Evolutionary conservation across 208 protist species (phyloP).

Genomic region (Angomonas ambiguus): DNA sequence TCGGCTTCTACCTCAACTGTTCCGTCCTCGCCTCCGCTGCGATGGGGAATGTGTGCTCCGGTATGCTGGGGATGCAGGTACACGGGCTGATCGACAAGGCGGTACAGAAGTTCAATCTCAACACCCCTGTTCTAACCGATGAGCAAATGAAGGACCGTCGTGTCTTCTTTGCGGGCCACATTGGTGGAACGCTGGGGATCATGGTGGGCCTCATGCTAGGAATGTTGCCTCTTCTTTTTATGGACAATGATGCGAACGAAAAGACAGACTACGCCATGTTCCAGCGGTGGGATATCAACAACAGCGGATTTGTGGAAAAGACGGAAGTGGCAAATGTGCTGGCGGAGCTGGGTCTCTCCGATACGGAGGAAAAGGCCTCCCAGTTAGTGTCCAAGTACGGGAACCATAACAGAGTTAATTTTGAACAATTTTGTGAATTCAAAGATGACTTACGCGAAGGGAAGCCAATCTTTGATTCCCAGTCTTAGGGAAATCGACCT

Average conservation of each 20-base stretch:
- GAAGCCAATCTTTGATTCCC: constrained; percentile 48
- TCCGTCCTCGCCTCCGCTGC: constrained; percentile 86
- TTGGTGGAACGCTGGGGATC: constrained; percentile 86
- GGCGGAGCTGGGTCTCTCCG: constrained; percentile 43
- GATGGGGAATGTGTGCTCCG: constrained; percentile 90
- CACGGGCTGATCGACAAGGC: constrained; percentile 89
- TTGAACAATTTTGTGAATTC: constrained; percentile 71
- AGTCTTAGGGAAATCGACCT: too few relatives aligned
- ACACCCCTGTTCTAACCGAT: constrained; percentile 69
- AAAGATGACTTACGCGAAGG: constrained; percentile 64
- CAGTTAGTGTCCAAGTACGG: constrained; percentile 71
- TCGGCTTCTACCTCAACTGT: constrained; percentile 89
- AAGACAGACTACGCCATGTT: constrained; percentile 82
- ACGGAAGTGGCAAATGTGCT: constrained; percentile 60
- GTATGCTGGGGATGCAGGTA: constrained; percentile 86
- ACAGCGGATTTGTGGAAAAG: constrained; percentile 70
- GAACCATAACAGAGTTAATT: constrained; percentile 43
- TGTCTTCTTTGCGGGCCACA: constrained; percentile 86
- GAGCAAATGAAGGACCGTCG: constrained; percentile 73
- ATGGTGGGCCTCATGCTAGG: constrained; percentile 81
- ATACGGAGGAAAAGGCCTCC: constrained; percentile 32
- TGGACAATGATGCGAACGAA: constrained; percentile 59
- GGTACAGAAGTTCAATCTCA: constrained; percentile 72
- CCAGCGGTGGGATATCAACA: constrained; percentile 65
- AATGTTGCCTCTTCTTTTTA: constrained; percentile 80